Conservation (phyloP, 1,139 yeast species). For the Yamadazyma sp. region DNA sequence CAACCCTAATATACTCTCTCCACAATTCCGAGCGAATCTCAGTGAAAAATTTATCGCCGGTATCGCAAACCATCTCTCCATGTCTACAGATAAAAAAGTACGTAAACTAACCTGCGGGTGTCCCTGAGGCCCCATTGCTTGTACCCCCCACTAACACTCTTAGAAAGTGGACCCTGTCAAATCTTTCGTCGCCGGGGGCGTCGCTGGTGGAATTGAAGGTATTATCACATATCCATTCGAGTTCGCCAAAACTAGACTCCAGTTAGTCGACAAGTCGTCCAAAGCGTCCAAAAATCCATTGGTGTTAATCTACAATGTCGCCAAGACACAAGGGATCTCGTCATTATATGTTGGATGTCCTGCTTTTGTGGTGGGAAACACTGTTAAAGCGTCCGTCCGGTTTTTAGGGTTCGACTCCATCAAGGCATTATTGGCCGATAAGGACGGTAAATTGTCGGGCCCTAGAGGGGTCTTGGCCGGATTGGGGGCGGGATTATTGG, state of each 20-base stretch:
- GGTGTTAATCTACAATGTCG: constrained; percentile 70
- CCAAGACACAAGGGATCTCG: constrained; percentile 74
- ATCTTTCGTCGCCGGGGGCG: constrained; percentile 90
- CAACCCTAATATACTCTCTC: no score
- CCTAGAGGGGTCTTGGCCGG: constrained; percentile 94
- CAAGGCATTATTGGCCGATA: constrained; percentile 73
- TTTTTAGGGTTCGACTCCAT: constrained; percentile 91
- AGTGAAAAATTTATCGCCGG: constrained; percentile 6
- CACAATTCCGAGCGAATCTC: neutral
- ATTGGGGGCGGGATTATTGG: constrained; percentile 91
- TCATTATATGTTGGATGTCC: constrained; percentile 96
- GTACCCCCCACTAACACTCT: constrained; percentile 9
- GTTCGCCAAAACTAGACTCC: constrained; percentile 92
- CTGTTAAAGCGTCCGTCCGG: constrained; percentile 91
- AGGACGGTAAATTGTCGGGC: constrained; percentile 83
- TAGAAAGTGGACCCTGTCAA: constrained; percentile 55
- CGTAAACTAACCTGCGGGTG: no score
- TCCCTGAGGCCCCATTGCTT: no score
- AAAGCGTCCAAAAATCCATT: constrained; percentile 80
- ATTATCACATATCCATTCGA: constrained; percentile 92
- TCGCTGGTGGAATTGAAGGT: constrained; percentile 95
- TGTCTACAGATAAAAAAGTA: constrained; percentile 13
- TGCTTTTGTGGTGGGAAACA: constrained; percentile 93
- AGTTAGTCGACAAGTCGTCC: constrained; percentile 70
- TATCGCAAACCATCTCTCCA: constrained; percentile 7